Conservation (phyloP, 176 grass and related monocot genomes). For the Ensete glaucum region DNA sequence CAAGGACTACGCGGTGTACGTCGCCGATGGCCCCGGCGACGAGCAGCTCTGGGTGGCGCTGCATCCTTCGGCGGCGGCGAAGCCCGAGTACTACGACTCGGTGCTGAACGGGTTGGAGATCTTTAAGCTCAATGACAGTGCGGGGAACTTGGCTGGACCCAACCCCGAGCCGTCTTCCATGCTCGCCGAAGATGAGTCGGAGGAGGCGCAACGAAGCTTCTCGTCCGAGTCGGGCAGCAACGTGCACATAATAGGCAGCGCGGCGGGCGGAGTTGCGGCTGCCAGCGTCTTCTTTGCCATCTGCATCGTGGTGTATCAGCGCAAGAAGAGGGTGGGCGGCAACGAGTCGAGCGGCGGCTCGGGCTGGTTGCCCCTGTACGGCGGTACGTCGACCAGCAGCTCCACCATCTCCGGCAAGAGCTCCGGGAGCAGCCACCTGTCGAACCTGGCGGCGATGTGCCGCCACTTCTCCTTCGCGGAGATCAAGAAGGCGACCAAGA, state of each 20-base stretch:
- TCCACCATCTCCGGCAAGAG: constrained; percentile 4
- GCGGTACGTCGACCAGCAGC: neutral
- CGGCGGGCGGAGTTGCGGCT: constrained; percentile 3
- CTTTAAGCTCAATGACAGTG: constrained; percentile 2
- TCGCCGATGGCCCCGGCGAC: neutral
- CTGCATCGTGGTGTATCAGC: neutral
- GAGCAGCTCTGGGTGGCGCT: constrained; percentile 6
- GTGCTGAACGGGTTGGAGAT: constrained; percentile 15
- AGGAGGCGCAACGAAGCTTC: neutral
- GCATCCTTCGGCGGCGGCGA: constrained; percentile 1
- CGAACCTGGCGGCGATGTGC: constrained; percentile 11
- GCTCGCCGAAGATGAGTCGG: neutral
- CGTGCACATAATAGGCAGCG: neutral
- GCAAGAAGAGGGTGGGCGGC: neutral
- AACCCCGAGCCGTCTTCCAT: constrained; percentile 6
- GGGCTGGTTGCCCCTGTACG: neutral
- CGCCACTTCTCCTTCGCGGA: constrained; percentile 13
- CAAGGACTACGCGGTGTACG: constrained; percentile 9
- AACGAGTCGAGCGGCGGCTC: neutral
- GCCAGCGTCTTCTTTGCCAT: neutral
- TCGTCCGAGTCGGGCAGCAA: neutral
- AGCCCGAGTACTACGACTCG: constrained; percentile 8
- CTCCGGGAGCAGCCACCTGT: neutral
- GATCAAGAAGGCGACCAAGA: constrained; percentile 12
- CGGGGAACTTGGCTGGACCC: constrained; percentile 9